Conservation (phyloP, 2,329 filamentous ascomycete genomes). For the Xylaria sp. region DNA sequence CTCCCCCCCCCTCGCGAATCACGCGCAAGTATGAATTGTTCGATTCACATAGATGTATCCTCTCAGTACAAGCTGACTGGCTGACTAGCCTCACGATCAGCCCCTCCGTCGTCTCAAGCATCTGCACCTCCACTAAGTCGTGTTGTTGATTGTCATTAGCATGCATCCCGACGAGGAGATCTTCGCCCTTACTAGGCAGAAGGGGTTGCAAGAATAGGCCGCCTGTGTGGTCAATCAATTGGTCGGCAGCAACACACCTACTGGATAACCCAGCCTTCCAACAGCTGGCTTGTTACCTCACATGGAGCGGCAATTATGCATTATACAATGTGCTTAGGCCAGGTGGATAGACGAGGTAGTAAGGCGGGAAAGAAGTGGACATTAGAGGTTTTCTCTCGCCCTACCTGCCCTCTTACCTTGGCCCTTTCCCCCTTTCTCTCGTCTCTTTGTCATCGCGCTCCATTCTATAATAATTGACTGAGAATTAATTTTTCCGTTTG, state of each 20-base stretch:
- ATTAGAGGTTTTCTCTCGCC: not conserved
- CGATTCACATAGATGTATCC: conserved; percentile 11
- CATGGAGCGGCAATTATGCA: conserved; percentile 2
- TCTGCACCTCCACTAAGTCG: conserved; percentile 27
- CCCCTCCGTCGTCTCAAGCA: conserved; percentile 40
- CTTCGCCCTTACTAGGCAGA: conserved; percentile 13
- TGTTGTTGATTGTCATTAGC: conserved; percentile 14
- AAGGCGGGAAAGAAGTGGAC: conserved; percentile 14
- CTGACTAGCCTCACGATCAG: conserved; percentile 45
- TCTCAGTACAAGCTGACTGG: conserved; percentile 43
- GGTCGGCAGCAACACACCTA: not conserved
- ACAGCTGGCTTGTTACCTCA: conserved; percentile 1
- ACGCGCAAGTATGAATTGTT: conserved; percentile 8
- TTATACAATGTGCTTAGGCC: not conserved
- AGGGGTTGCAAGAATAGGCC: not conserved
- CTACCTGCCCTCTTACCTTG: not conserved
- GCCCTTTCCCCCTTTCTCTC: not conserved
- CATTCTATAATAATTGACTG: not conserved
- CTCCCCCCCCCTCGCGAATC: not conserved
- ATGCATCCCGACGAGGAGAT: conserved; percentile 9
- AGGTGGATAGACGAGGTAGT: not conserved
- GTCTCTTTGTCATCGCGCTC: not conserved
- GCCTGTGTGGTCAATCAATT: conserved; percentile 6
- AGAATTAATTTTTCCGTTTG: not conserved
- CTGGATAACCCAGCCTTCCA: not conserved